A percentile compares a stretch with the other conserved stretches of the same genome.
These are phyloP conservation scores for Verruconis gallopava DNA, from an alignment of 2,329 filamentous ascomycete genomes.

Conservation along the genomic window DNA sequence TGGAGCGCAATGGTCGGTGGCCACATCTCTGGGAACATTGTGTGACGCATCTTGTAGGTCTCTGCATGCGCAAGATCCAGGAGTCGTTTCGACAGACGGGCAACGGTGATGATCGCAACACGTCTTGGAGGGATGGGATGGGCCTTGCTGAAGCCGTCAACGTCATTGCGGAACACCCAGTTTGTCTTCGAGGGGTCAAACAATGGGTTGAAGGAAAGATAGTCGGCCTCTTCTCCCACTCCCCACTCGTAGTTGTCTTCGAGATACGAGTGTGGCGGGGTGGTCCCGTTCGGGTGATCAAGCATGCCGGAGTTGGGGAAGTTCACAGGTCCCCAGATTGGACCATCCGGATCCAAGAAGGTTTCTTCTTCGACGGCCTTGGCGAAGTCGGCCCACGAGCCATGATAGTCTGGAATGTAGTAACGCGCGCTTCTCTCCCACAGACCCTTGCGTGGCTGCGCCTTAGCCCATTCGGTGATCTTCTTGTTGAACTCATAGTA, in stretches of 20 bases:
- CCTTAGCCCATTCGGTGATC: constrained; percentile 49
- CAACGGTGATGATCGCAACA: constrained; percentile 66
- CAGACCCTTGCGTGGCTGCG: constrained; percentile 56
- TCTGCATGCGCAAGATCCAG: constrained; percentile 68
- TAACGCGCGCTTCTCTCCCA: constrained; percentile 64
- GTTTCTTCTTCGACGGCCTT: constrained; percentile 47
- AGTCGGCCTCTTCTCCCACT: constrained; percentile 61
- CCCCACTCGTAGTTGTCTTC: constrained; percentile 62
- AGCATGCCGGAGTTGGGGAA: constrained; percentile 39
- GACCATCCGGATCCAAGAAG: constrained; percentile 33
- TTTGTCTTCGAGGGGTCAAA: constrained; percentile 61
- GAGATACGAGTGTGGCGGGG: constrained; percentile 45
- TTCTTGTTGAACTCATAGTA: constrained; percentile 69
- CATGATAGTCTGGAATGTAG: constrained; percentile 58
- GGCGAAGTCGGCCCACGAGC: constrained; percentile 55
- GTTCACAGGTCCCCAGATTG: constrained; percentile 51
- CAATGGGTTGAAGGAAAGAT: constrained; percentile 64
- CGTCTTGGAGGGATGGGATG: constrained; percentile 51
- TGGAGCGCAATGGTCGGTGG: constrained; percentile 59
- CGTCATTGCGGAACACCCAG: constrained; percentile 57
- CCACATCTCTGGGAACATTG: constrained; percentile 68
- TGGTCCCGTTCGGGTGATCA: constrained; percentile 47
- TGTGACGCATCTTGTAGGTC: constrained; percentile 57
- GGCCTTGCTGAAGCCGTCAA: constrained; percentile 50
- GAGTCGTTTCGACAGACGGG: constrained; percentile 57